phyloP scores from a whole-genome alignment of 805 yeast species.

The Suhomyces vadensis region DNA sequence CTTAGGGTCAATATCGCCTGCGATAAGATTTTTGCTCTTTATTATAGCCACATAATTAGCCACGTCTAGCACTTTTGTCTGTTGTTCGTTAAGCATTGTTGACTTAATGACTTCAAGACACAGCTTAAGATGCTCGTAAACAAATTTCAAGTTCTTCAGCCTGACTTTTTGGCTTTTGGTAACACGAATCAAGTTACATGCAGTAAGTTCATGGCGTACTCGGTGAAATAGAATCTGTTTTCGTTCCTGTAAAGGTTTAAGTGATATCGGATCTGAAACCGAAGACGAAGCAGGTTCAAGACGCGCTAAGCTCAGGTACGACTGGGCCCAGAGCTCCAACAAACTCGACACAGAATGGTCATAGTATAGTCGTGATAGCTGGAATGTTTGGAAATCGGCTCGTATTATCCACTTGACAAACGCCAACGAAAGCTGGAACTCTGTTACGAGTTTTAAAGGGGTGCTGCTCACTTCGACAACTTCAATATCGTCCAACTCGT shows the following conservation, averaged over 20 bases:
- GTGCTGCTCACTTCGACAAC: conserved; percentile 14
- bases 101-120: conserved; percentile 2
- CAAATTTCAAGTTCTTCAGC: conserved; percentile 12
- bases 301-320: background rate
- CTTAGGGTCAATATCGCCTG: conserved; percentile 16
- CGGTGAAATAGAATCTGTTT: conserved; percentile 22
- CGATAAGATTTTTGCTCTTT: conserved; percentile 8
- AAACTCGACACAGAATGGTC: conserved; percentile 17
- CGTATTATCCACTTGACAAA: conserved; percentile 23
- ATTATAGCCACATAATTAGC: conserved; percentile 15
- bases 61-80: conserved; percentile 14
- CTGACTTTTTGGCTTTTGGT: conserved; percentile 24
- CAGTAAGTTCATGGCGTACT: conserved; percentile 24
- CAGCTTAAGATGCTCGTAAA: conserved; percentile 14
- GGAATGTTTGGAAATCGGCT: conserved; percentile 16
- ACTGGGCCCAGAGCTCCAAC: conserved; percentile 15
- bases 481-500: conserved; percentile 11
- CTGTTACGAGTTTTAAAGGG: conserved; percentile 21
- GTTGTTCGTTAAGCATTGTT: background rate
- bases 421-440: conserved; percentile 23
- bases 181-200: conserved; percentile 23
- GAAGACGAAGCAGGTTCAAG: no score
- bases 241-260: conserved; percentile 1
- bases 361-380: conserved; percentile 23
- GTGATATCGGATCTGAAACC: background rate